Conservation (phyloP, 2,329 filamentous ascomycete genomes). For the Hypoxylon sp. region DNA sequence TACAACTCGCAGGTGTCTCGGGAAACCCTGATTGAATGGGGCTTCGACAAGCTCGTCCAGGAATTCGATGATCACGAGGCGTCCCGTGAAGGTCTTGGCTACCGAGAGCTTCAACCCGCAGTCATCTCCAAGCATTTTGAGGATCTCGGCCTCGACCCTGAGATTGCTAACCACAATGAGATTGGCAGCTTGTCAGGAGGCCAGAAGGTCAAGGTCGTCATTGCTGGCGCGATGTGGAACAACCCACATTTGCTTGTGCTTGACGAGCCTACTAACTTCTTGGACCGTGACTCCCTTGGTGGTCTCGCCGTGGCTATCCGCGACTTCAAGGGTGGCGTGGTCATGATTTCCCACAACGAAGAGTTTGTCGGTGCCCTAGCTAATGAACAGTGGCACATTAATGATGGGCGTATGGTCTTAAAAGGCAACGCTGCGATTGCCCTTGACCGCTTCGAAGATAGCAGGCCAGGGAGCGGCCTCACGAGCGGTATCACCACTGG, state of each 20-base stretch:
- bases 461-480: slow-evolving; percentile 54
- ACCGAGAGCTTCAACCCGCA: slow-evolving; percentile 91
- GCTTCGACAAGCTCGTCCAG: slow-evolving; percentile 93
- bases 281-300: slow-evolving; percentile 96
- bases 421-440: slow-evolving; percentile 81
- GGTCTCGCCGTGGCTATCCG: slow-evolving; percentile 97
- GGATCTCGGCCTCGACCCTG: slow-evolving; percentile 93
- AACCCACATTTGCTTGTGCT: slow-evolving; percentile 97
- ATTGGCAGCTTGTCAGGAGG: slow-evolving; percentile 96
- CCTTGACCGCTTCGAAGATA: slow-evolving; percentile 88
- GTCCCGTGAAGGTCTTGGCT: slow-evolving; percentile 97
- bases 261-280: slow-evolving; percentile 99
- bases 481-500: slow-evolving; percentile 70
- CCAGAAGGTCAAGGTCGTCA: slow-evolving; percentile 98
- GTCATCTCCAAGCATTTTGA: slow-evolving; percentile 99
- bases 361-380: slow-evolving; percentile 97
- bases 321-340: slow-evolving; percentile 97
- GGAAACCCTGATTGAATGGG: slow-evolving; percentile 86
- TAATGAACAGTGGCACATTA: slow-evolving; percentile 96
- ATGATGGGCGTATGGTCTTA: slow-evolving; percentile 86
- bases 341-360: slow-evolving; percentile 99
- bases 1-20: slow-evolving; percentile 92
- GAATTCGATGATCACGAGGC: slow-evolving; percentile 99
- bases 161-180: slow-evolving; percentile 99
- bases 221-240: slow-evolving; percentile 98